Percentiles rank a stretch among this genome's conserved stretches.
Evolutionary conservation across 169 alveolate species (phyloP).

Genomic region (Plasmodium vivax): DNA sequence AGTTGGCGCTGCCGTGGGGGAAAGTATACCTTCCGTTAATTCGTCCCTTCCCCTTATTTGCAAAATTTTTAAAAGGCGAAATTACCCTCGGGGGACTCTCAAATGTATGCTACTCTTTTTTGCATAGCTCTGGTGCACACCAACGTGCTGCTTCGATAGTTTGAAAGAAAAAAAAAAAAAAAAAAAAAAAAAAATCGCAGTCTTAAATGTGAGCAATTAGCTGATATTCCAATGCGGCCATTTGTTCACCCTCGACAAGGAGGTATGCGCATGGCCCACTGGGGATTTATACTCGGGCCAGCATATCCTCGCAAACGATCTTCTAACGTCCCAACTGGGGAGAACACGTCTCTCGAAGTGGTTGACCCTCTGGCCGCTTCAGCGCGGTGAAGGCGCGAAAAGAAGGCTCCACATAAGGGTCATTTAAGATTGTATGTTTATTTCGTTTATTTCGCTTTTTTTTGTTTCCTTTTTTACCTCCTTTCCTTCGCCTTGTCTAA

Average conservation of each 20-base stretch:
- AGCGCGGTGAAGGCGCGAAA: neutral
- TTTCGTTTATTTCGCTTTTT: neutral
- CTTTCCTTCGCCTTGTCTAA: neutral
- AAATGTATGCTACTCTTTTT: neutral
- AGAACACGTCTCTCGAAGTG: neutral
- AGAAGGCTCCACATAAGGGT: neutral
- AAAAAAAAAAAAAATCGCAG: slow-evolving; percentile 2
- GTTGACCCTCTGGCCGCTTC: neutral
- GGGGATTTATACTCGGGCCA: neutral
- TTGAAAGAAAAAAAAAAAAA: neutral
- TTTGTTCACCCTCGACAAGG: neutral
- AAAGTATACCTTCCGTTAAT: neutral
- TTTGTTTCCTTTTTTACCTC: neutral
- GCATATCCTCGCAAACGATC: neutral
- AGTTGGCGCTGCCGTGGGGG: neutral
- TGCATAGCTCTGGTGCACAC: neutral
- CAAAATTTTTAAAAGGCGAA: neutral
- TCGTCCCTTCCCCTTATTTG: neutral
- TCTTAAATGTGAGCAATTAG: neutral
- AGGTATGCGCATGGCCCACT: neutral
- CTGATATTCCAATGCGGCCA: neutral
- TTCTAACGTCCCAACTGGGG: neutral
- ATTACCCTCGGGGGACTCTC: neutral
- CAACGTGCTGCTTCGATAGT: neutral
- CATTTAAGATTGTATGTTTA: neutral